phyloP scores from a whole-genome alignment of 1,139 yeast genomes.

The Zygosaccharomyces pseudobailii region DNA sequence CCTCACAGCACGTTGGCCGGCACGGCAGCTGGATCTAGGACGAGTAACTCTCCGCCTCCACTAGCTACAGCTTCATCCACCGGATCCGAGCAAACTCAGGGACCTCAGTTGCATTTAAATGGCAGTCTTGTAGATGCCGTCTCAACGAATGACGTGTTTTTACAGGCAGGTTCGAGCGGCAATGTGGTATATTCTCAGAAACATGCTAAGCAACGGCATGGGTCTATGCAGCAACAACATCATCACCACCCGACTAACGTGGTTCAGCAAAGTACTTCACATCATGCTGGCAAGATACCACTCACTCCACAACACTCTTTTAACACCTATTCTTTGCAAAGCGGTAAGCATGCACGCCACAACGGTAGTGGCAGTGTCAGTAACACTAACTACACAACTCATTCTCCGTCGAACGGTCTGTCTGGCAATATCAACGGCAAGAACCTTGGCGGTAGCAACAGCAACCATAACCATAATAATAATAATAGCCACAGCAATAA shows the following conservation, averaged over 20 bases:
- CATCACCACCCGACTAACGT: neutral
- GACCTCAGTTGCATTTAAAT: conserved; percentile 26
- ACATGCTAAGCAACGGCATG: neutral
- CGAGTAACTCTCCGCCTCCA: conserved; percentile 8
- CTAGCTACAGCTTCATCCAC: conserved; percentile 7
- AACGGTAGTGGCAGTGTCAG: conserved; percentile 3
- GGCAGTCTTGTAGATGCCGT: conserved; percentile 58
- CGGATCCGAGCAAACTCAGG: conserved; percentile 8
- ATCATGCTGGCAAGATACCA: conserved; percentile 11
- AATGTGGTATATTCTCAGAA: neutral
- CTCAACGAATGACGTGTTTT: conserved; percentile 83
- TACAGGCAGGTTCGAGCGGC: conserved; percentile 32
- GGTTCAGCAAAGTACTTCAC: neutral
- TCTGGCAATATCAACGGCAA: neutral
- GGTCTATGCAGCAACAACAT: conserved; percentile 5
- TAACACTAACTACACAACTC: neutral
- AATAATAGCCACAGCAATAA: conserved; percentile 11
- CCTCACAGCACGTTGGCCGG: conserved; percentile 5
- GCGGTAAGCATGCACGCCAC: conserved; percentile 2
- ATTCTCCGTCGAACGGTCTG: neutral
- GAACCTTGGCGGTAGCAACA: neutral
- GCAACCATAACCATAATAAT: conserved; percentile 4
- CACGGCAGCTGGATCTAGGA: conserved; percentile 4
- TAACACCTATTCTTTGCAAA: conserved; percentile 13
- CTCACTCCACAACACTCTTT: conserved; percentile 15